Conservation (phyloP, 768 basidiomycete species). For the Gautieria morchelliformis region DNA sequence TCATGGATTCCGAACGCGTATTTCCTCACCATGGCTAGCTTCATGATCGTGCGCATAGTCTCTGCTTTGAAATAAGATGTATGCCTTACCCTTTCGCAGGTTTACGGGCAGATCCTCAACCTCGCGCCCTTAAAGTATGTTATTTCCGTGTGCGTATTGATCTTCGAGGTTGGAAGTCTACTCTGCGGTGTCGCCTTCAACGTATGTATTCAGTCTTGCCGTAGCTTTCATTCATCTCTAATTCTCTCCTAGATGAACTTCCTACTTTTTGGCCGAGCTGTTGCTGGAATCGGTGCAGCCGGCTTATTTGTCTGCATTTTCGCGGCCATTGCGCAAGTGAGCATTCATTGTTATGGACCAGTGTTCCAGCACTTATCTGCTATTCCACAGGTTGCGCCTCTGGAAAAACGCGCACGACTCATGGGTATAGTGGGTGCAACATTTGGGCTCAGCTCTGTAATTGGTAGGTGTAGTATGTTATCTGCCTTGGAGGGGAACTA, state of each 20-base stretch:
- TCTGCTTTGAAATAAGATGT: background rate
- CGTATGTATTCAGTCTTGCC: background rate
- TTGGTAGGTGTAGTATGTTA: conserved; percentile 12
- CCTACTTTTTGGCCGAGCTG: conserved; percentile 10
- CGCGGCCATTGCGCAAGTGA: conserved; percentile 15
- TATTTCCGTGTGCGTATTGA: conserved; percentile 11
- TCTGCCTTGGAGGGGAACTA: conserved; percentile 16
- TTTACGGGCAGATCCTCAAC: conserved; percentile 22
- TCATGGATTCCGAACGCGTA: conserved; percentile 9
- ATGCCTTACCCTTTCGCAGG: background rate
- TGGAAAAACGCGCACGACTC: conserved; percentile 24
- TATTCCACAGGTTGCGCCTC: conserved; percentile 18
- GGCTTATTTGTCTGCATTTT: conserved; percentile 18
- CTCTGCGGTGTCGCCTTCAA: conserved; percentile 12
- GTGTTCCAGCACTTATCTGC: conserved; percentile 1
- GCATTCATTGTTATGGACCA: background rate
- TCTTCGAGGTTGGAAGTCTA: conserved; percentile 13
- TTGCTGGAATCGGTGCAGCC: conserved; percentile 5
- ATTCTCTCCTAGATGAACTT: conserved; percentile 1
- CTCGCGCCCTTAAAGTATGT: conserved; percentile 24
- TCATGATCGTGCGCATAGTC: conserved; percentile 15
- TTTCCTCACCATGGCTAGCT: conserved; percentile 20
- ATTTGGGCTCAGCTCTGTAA: conserved; percentile 23
- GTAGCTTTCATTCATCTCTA: background rate
- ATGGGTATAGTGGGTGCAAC: conserved; percentile 33